Evolutionary conservation across 768 basidiomycete genomes (phyloP).

Genomic region (Pleurotus djamor): DNA sequence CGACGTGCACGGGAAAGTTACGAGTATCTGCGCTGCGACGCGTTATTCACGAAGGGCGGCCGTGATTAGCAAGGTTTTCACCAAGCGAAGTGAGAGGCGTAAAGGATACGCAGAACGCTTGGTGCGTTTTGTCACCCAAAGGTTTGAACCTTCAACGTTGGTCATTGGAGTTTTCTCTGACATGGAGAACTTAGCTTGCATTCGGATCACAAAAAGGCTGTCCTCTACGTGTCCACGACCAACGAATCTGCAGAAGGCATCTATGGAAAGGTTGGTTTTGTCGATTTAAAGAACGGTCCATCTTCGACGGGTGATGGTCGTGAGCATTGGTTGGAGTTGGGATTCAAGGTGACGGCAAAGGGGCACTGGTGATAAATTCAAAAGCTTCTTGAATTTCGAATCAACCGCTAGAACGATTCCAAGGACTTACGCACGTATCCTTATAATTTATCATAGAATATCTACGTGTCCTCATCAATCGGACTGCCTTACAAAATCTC

Average conservation of each 20-base stretch:
- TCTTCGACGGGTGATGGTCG: conserved; percentile 23
- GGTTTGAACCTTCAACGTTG: conserved; percentile 23
- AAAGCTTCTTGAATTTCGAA: not conserved
- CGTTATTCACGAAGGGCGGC: conserved; percentile 46
- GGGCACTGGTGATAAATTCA: conserved; percentile 49
- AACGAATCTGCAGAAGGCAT: conserved; percentile 45
- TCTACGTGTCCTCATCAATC: too few species aligned
- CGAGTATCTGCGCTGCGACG: conserved; percentile 56
- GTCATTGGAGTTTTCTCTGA: conserved; percentile 11
- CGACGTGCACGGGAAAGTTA: conserved; percentile 35
- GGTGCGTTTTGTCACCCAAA: conserved; percentile 42
- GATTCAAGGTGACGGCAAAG: conserved; percentile 41
- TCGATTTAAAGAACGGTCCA: conserved; percentile 34
- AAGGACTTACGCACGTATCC: too few species aligned
- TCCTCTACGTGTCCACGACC: conserved; percentile 52
- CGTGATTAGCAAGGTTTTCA: conserved; percentile 60
- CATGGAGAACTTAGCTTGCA: conserved; percentile 31
- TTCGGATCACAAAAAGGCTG: conserved; percentile 42
- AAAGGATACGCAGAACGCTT: conserved; percentile 49
- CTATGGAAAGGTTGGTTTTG: conserved; percentile 54
- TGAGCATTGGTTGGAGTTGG: conserved; percentile 52
- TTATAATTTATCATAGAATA: not conserved
- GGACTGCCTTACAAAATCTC: conserved; percentile 49
- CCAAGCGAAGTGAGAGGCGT: conserved; percentile 40
- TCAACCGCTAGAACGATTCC: too few species aligned